Evolutionary conservation across 2,329 filamentous ascomycete species (phyloP).

Genomic region (Xylaria sp.): DNA sequence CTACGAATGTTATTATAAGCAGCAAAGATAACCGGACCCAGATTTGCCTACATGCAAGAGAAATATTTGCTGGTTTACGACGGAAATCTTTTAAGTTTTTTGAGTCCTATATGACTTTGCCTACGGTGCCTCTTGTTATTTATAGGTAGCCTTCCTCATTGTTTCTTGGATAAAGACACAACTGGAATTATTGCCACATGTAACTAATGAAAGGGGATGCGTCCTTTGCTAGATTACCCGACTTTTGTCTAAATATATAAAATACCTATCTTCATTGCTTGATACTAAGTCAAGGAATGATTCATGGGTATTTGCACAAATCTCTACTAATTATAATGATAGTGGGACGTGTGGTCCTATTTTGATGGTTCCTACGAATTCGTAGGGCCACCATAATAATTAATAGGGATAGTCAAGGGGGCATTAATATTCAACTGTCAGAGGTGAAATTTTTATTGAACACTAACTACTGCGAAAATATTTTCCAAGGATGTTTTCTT

Average conservation of each 20-base stretch:
- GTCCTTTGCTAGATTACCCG: background rate
- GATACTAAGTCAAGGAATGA: background rate
- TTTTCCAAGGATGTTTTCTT: too few relatives aligned
- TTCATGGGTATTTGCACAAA: background rate
- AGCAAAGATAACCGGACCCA: background rate
- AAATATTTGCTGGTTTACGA: too few relatives aligned
- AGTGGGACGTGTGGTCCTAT: too few relatives aligned
- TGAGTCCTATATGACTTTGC: background rate
- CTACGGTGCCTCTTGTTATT: background rate
- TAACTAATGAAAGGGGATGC: background rate
- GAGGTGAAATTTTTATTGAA: too few relatives aligned
- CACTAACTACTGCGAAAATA: too few relatives aligned
- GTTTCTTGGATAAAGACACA: background rate
- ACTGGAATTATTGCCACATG: background rate
- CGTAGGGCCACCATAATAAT: too few relatives aligned
- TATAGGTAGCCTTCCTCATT: conserved; percentile 2
- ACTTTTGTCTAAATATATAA: background rate
- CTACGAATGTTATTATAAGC: background rate
- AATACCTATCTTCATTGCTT: background rate
- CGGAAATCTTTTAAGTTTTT: background rate
- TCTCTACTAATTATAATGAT: background rate
- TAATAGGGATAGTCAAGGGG: too few relatives aligned
- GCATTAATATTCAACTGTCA: too few relatives aligned
- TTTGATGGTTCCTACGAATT: too few relatives aligned
- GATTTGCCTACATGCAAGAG: background rate